Percentiles rank a stretch among this genome's conserved stretches.
Conservation (phyloP, 495 filamentous ascomycete species). For the Penicillium ochrochloron region DNA sequence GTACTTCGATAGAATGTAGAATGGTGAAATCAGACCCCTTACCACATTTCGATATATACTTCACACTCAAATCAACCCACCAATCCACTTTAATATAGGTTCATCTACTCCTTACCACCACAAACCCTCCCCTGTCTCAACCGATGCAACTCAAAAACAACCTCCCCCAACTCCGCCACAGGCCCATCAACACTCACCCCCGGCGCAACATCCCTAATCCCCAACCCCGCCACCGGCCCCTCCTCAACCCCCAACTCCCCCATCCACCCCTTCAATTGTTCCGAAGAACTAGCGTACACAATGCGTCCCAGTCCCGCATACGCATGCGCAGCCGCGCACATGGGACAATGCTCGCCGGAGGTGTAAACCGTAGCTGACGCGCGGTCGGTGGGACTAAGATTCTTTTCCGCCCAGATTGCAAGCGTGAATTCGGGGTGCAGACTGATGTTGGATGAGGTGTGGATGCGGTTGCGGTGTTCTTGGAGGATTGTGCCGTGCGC, state of each 20-base stretch:
- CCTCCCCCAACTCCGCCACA: slow-evolving; percentile 16
- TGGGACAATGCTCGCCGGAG: slow-evolving; percentile 43
- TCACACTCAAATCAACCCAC: background rate
- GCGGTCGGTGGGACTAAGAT: slow-evolving; percentile 31
- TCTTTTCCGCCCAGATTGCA: slow-evolving; percentile 24
- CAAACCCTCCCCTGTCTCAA: slow-evolving; percentile 4
- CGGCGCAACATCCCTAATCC: slow-evolving; percentile 21
- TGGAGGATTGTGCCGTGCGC: slow-evolving; percentile 15
- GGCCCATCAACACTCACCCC: slow-evolving; percentile 24
- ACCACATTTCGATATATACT: no score
- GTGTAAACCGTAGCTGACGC: slow-evolving; percentile 36
- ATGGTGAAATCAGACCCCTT: background rate
- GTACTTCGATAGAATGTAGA: background rate
- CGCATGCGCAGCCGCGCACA: slow-evolving; percentile 40
- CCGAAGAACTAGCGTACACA: slow-evolving; percentile 31
- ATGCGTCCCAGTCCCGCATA: slow-evolving; percentile 34
- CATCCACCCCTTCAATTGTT: slow-evolving; percentile 21
- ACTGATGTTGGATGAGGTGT: slow-evolving; percentile 21
- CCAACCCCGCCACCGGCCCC: slow-evolving; percentile 15
- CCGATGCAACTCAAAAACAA: slow-evolving; percentile 26
- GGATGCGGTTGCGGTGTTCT: slow-evolving; percentile 27
- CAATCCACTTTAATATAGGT: no score
- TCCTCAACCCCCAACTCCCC: slow-evolving; percentile 14
- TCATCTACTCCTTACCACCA: background rate
- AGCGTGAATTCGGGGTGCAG: slow-evolving; percentile 26